Evolutionary conservation across 2,329 filamentous ascomycete species (phyloP), one percentile per base, ranked within the genome.

Genomic region (Dryadomyces quercivorus): DNA sequence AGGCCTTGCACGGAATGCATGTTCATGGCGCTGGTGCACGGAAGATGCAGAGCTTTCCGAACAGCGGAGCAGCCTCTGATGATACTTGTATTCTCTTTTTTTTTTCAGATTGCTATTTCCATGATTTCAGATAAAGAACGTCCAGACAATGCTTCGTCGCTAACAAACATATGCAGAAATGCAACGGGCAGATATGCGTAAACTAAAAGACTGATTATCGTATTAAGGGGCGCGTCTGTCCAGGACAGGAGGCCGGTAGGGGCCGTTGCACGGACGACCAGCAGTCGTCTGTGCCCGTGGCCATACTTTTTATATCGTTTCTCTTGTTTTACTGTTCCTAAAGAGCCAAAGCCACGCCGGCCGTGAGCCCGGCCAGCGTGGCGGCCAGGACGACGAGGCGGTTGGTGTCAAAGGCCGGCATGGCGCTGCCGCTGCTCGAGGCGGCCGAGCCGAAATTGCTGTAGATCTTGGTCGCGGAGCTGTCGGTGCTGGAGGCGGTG

Each of bases 401-500:
- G 1, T 59, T 60, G n/a, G 62, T 66, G 55, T 79, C 70, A 36
- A 65, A 43, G 2, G 56, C 50, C 8, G 59, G 58, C 5, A 58
- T 54, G 2, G 59, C 58, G 12, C 52, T 31, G 45, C 49, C 45
- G 40, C 38, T 31, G 26, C 34, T 21, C 18, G 48, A 50, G 26
- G 47, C 50, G 42, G 58, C 61, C 13, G 12, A 20, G 51, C 52
- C 61, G 20, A 66, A 56, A 44, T 66, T 69, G 16, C 66, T 65
- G 62, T 67, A 77, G 51, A 77, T 62, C 34, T 63, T 56, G 53
- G 66, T 67, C 48, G 47, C 56, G 0, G 55, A 55, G 59, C 51
- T 49, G 49, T 22, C 42, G 7, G 42, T 50, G 53, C 40, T 52
- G 2, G 54, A 47, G 40, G 58, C 59, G 20, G 63, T 67, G 53